Base-by-base conservation (phyloP, 2,329 filamentous ascomycete genomes). In the Acrocalymma vagum region DNA sequence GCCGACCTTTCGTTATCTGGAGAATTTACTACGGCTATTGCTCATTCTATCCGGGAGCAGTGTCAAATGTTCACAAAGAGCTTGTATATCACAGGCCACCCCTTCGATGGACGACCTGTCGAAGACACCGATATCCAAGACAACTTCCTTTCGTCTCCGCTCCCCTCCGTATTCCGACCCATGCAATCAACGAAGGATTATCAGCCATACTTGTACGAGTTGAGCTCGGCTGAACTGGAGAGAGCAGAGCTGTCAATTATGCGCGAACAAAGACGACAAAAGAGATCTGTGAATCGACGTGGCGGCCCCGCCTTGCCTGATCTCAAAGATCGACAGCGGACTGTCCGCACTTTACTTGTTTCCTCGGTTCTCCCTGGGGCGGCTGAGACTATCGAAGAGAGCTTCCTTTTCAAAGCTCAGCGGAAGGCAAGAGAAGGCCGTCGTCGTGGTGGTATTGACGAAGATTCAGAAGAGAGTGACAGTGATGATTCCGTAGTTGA, bases 21-120 rank as follows among this genome's bases (percentile, higher is more conserved):
- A 51, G 94, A 99, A 69, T 99, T 99, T 62, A 92, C 90, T 3
- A 99, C 94, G 0, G 93, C 94, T 6, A 97, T 99, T 67, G 94
- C 94, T 9, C 94, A 99, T 72, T 96, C 90, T 47, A 99, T 99
- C 62, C 87, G 94, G 48, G 94, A 99, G 71, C 94, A 99, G 72
- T 85, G 87, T 26, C 94, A 99, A 66, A 81, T 97, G 20, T 99
- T 96, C 69, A 95, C 91, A 5, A 88, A 90, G 66, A 95, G 91
- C 62, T 76, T 99, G 45, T 97, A 96, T 72, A 90, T 94, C 59
- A 84, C 95, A 37, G 91, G 92, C 3, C 92, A 99, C 73, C 87
- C 91, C 17, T 99, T 99, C 61, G 94, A 99, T 65, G 94, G 94
- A 33, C 83, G 94, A 23, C 91, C 91, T 3, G 81, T 97, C 15